Base-by-base conservation (phyloP, 2,329 filamentous ascomycete species). In the Drechslerella dactyloides region DNA sequence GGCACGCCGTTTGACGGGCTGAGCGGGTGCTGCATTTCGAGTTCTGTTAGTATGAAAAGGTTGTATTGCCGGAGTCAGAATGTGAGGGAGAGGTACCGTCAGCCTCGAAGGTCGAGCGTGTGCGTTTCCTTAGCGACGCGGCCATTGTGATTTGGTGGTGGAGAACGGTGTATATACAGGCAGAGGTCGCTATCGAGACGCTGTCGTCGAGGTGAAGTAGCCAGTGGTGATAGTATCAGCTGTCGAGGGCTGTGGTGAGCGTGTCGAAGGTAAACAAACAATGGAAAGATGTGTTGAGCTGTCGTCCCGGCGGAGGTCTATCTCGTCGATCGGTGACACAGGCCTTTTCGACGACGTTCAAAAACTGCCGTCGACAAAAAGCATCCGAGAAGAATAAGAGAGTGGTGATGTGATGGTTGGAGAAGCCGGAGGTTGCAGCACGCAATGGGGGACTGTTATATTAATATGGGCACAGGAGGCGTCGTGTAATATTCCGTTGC, bases 1-100 rank as follows among this genome's bases (percentile, higher is more conserved):
- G 40, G 60, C 60, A 57, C 68, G 68, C 30, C 68, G 68, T 65
- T 72, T 72, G 56, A 61, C 61, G 27, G 64, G 56, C 35, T 59
- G n/a, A 11, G 11, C 21, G 2, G 44, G n/a, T 15, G 44, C 44
- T 48, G 44, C 27, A 33, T 10, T 19, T 40, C 33, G 21, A 56
- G 23, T 44, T 40, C 51, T 52, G 58, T 42, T 44, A 13, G 19
- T 11, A 48, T 17, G 7, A 48, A 23, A 27, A 8, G 6, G n/a
- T 15, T 1, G 17, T 13, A 24, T 52, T 54, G 61, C 42, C n/a
- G 33, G 19, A 21, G 24, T 24, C 19, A 23, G 2, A 30, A 11
- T 2, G 24, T 24, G 24, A 51, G n/a, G 17, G 23, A 15, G 35
- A 42, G 42, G 60, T 72, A 65, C 68, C 54, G 35, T 70, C 68